Conservation (phyloP, 768 basidiomycete genomes). For the Hericium rajendrae region DNA sequence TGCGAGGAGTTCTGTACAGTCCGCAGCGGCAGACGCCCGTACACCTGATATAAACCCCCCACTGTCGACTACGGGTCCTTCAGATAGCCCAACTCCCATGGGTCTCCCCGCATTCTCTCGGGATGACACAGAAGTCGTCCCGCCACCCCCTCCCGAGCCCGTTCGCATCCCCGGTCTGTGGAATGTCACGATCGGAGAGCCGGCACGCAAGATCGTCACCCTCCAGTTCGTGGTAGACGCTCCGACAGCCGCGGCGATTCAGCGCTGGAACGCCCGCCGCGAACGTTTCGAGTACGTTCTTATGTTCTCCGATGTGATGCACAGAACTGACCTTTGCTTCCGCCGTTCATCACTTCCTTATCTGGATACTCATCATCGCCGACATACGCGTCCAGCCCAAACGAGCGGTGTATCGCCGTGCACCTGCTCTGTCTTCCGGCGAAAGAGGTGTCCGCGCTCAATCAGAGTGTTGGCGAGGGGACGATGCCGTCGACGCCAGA, state of each 20-base stretch:
- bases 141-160: neutral
- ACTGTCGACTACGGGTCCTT: neutral
- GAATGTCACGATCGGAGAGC: constrained; percentile 8
- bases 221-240: constrained; percentile 7
- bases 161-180: constrained; percentile 7
- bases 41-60: neutral
- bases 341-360: neutral
- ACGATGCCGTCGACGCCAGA: constrained; percentile 2
- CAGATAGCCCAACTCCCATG: neutral
- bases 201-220: constrained; percentile 1
- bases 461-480: neutral
- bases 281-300: constrained; percentile 7
- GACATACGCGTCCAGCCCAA: neutral
- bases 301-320: neutral
- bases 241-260: constrained; percentile 3
- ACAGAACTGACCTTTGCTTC: neutral
- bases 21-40: neutral
- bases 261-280: constrained; percentile 6
- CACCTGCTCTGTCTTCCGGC: constrained; percentile 5
- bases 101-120: neutral
- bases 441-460: constrained; percentile 2
- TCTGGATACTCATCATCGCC: neutral
- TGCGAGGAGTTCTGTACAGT: neutral
- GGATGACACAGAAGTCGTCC: neutral
- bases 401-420: constrained; percentile 5